These are phyloP conservation scores for Pichia sp. DNA, from an alignment of 1,139 yeast species.

Conservation along the genomic window DNA sequence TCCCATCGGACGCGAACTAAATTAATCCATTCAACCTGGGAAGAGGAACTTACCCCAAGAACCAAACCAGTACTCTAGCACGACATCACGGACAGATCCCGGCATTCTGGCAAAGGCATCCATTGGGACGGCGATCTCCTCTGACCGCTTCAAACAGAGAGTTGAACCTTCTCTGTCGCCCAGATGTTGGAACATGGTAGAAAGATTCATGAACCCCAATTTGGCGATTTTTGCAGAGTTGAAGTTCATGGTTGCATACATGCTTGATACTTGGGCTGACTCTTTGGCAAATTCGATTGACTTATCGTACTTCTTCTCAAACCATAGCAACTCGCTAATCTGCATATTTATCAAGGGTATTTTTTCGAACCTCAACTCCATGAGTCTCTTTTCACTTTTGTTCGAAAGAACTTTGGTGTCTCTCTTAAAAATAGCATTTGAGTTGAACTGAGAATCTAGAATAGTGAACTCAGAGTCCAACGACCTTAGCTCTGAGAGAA, in stretches of 20 bases:
- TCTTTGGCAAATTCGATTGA: slow-evolving; percentile 66
- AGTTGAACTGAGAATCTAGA: slow-evolving; percentile 20
- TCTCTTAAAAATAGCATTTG: slow-evolving; percentile 17
- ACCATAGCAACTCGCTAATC: slow-evolving; percentile 65
- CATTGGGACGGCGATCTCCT: slow-evolving; percentile 30
- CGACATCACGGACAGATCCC: slow-evolving; percentile 30
- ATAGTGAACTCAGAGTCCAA: slow-evolving; percentile 25
- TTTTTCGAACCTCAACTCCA: slow-evolving; percentile 27
- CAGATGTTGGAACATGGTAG: slow-evolving; percentile 38
- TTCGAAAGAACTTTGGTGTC: slow-evolving; percentile 15
- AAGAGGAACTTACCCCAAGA: slow-evolving; percentile 32
- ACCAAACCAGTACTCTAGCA: slow-evolving; percentile 33
- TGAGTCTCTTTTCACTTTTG: slow-evolving; percentile 21
- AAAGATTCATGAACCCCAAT: slow-evolving; percentile 36
- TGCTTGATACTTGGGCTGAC: slow-evolving; percentile 36
- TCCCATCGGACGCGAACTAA: background rate
- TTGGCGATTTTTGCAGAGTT: slow-evolving; percentile 41
- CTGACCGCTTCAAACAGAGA: slow-evolving; percentile 29
- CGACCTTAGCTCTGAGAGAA: slow-evolving; percentile 28
- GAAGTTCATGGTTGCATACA: slow-evolving; percentile 32
- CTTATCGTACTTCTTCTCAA: slow-evolving; percentile 45
- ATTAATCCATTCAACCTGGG: slow-evolving; percentile 22
- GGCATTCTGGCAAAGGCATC: slow-evolving; percentile 24
- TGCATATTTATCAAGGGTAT: slow-evolving; percentile 50
- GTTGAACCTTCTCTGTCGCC: slow-evolving; percentile 33